Evolutionary conservation across 495 filamentous ascomycete species (phyloP).

Genomic region (Aspergillus leporis): DNA sequence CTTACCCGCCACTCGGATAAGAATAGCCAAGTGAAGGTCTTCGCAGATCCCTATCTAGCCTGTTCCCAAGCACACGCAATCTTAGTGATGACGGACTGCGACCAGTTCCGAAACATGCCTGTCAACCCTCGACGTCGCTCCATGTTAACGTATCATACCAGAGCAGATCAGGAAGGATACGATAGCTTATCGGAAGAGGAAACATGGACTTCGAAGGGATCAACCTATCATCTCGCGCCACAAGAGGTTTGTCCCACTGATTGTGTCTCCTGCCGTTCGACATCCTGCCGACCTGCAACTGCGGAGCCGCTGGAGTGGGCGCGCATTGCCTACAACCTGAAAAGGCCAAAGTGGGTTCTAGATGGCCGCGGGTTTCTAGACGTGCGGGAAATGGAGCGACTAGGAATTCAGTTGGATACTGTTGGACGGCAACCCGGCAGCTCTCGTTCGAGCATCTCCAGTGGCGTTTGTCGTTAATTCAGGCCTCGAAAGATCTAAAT

Average conservation of each 20-base stretch:
- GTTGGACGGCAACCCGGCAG: slow-evolving; percentile 20
- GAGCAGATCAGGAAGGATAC: neutral
- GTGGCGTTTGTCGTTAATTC: neutral
- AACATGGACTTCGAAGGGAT: slow-evolving; percentile 21
- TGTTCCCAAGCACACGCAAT: slow-evolving; percentile 39
- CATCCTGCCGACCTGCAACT: slow-evolving; percentile 17
- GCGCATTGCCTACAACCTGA: slow-evolving; percentile 55
- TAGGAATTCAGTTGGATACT: slow-evolving; percentile 50
- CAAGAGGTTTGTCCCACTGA: slow-evolving; percentile 20
- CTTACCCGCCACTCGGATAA: neutral
- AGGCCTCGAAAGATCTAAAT: neutral
- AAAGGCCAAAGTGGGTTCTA: slow-evolving; percentile 68
- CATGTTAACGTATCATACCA: neutral
- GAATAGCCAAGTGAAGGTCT: slow-evolving; percentile 27
- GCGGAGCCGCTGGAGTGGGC: slow-evolving; percentile 52
- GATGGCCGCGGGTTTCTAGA: slow-evolving; percentile 69
- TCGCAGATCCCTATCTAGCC: slow-evolving; percentile 38
- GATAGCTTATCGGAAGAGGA: slow-evolving; percentile 9
- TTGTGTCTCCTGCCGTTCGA: slow-evolving; percentile 25
- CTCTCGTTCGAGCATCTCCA: neutral
- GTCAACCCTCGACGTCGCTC: neutral
- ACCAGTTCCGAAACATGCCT: slow-evolving; percentile 30
- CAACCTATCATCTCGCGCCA: slow-evolving; percentile 20
- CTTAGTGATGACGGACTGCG: slow-evolving; percentile 40
- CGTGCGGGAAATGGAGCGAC: slow-evolving; percentile 48